Percentiles rank a stretch among this genome's conserved stretches.
Conservation (phyloP, 176 grass and related monocot genomes). For the Carex scoparia region DNA sequence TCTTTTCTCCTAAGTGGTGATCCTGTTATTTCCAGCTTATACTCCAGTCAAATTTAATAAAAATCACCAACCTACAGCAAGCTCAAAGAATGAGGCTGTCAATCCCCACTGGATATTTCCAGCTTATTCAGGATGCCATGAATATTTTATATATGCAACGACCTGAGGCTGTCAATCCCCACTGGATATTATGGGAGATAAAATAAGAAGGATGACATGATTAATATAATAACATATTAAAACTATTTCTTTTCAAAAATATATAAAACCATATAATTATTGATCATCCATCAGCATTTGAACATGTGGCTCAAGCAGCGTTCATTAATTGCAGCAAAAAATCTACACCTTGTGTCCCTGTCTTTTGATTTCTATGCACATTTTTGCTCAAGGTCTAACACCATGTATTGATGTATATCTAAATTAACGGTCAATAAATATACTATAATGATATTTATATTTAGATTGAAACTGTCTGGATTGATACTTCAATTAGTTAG, state of each 20-base stretch:
- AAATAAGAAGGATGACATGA: not conserved
- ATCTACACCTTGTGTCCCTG: not conserved
- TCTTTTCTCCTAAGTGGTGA: not conserved
- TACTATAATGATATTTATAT: not conserved
- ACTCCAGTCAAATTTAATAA: not conserved
- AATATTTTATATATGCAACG: not conserved
- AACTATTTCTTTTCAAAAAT: not conserved
- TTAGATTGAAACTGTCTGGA: not conserved
- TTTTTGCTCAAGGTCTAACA: not conserved
- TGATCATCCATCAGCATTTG: not conserved
- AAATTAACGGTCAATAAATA: not conserved
- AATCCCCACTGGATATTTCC: too few species aligned
- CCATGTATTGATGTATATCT: not conserved
- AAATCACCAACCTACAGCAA: not conserved
- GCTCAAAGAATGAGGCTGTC: too few species aligned
- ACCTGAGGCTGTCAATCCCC: not conserved
- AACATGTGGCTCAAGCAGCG: not conserved
- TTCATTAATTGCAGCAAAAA: not conserved
- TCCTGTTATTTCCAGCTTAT: constrained; percentile 11
- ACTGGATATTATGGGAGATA: not conserved
- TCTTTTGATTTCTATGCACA: not conserved
- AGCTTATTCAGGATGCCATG: not conserved
- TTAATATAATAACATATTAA: not conserved
- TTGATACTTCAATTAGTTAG: not conserved
- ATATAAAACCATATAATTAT: not conserved